Conservation (phyloP, 345 rosid genomes). For the Citrus trifoliata region DNA sequence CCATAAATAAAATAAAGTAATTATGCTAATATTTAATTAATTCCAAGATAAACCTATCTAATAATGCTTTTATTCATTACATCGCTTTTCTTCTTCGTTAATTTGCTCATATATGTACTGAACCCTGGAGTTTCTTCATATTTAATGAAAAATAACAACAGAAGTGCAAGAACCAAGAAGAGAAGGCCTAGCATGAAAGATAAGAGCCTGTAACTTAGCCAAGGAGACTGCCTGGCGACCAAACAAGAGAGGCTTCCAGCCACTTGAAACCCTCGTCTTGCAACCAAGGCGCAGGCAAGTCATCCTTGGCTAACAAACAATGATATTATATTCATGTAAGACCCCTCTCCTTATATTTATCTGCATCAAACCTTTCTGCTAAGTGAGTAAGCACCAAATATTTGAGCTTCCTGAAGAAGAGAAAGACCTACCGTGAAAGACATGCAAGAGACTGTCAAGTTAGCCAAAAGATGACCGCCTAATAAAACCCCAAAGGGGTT, state of each 20-base stretch:
- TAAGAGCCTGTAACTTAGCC: background rate
- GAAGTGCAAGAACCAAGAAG: background rate
- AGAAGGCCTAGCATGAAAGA: background rate
- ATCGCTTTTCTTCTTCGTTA: background rate
- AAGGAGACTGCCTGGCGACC: background rate
- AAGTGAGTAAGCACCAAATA: too few species aligned
- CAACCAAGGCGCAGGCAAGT: slow-evolving; percentile 1
- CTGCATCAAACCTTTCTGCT: background rate
- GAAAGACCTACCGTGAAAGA: background rate
- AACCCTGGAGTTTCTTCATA: background rate
- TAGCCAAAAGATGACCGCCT: background rate
- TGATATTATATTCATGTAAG: background rate
- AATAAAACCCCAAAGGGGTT: background rate
- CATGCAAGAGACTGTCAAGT: background rate
- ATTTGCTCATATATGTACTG: too few species aligned
- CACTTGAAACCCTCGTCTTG: background rate
- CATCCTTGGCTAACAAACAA: slow-evolving; percentile 10
- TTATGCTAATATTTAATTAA: too few species aligned
- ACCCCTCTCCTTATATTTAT: background rate
- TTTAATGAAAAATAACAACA: background rate
- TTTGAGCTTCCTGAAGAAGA: background rate
- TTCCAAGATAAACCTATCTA: background rate
- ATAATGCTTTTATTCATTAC: too few species aligned
- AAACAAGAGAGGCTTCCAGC: background rate
- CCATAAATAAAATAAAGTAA: too few species aligned